A percentile compares a stretch with the other conserved stretches of the same genome.
phyloP scores from a whole-genome alignment of 257 asterid species.

The Primulina eburnea region DNA sequence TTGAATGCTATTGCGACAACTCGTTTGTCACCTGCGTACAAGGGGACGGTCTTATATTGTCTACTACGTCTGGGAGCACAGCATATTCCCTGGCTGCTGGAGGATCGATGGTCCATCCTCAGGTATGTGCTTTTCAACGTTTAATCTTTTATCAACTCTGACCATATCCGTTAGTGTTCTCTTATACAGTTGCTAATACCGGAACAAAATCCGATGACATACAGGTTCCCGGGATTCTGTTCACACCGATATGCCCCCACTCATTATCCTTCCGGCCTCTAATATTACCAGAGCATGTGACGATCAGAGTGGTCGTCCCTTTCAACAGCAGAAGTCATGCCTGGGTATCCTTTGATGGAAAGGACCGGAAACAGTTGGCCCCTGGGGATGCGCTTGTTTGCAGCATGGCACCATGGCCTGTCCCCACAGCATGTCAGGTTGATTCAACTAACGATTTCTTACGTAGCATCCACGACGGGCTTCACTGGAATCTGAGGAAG shows the following conservation, averaged over 20 bases:
- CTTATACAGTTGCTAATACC: not conserved
- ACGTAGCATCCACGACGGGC: constrained; percentile 89
- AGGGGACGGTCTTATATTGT: constrained; percentile 92
- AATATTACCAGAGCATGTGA: constrained; percentile 86
- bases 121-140: constrained; percentile 43
- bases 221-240: constrained; percentile 90
- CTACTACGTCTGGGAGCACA: constrained; percentile 98
- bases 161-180: not conserved
- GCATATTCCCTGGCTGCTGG: constrained; percentile 99
- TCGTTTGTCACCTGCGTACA: constrained; percentile 88
- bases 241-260: constrained; percentile 98
- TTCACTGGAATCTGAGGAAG: constrained; percentile 96
- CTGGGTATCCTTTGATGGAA: constrained; percentile 97
- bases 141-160: not conserved
- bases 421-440: constrained; percentile 82
- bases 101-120: constrained; percentile 99
- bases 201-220: not conserved
- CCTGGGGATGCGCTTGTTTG: constrained; percentile 95
- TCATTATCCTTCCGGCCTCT: constrained; percentile 92
- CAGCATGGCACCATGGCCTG: constrained; percentile 99
- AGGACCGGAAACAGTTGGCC: constrained; percentile 69
- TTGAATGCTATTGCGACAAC: constrained; percentile 88
- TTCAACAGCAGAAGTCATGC: constrained; percentile 89
- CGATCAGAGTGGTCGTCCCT: constrained; percentile 76
- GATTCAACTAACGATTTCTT: constrained; percentile 82